Conservation (phyloP, 805 yeast genomes). For the Saccharomycopsis microspora region DNA sequence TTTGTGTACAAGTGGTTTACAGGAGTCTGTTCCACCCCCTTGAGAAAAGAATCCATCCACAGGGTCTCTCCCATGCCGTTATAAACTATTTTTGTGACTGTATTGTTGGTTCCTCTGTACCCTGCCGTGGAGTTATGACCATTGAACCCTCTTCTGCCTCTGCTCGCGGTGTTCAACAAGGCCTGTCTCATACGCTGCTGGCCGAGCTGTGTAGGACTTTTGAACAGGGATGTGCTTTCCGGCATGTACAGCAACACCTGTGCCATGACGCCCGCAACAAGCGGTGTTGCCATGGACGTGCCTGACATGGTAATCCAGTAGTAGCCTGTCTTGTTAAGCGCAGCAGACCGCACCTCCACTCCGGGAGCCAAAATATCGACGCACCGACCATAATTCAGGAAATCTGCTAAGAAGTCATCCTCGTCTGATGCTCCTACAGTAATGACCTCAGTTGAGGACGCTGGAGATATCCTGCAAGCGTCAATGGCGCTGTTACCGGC, state of each 20-base stretch:
- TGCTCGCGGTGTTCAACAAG: too few relatives aligned
- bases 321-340: conserved; percentile 60
- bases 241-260: too few relatives aligned
- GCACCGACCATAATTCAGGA: conserved; percentile 91
- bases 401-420: conserved; percentile 82
- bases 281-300: conserved; percentile 98
- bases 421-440: conserved; percentile 93
- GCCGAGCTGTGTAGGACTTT: too few relatives aligned
- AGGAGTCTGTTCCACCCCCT: too few relatives aligned
- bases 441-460: conserved; percentile 69
- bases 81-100: too few relatives aligned
- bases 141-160: too few relatives aligned
- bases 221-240: conserved; percentile 15
- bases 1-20: too few relatives aligned
- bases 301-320: conserved; percentile 61
- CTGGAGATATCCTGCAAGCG: conserved; percentile 35
- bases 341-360: conserved; percentile 72
- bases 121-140: too few relatives aligned
- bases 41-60: too few relatives aligned
- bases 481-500: conserved; percentile 47
- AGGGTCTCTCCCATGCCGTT: too few relatives aligned
- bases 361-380: conserved; percentile 97
- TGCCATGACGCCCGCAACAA: conserved; percentile 30
- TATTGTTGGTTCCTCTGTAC: too few relatives aligned
- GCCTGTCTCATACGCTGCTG: too few relatives aligned